Conservation (phyloP, 306 rosid species). For the Mimosa pudica region DNA sequence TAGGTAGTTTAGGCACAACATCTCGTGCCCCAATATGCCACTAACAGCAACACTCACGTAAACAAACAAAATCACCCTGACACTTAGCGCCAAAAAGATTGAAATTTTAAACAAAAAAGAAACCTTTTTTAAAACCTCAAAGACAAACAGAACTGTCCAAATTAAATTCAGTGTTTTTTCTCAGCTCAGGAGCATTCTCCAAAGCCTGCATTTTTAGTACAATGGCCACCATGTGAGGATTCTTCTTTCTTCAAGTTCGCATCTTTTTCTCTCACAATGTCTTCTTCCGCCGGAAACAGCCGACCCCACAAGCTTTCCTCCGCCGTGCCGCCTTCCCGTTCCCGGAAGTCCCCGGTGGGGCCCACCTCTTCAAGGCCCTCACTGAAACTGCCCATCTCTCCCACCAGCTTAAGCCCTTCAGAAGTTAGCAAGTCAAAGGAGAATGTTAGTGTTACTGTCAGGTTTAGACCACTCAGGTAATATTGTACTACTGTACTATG, state of each 20-base stretch:
- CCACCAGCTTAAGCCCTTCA: constrained; percentile 39
- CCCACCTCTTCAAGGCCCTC: constrained; percentile 55
- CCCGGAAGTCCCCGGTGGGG: constrained; percentile 53
- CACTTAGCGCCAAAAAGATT: constrained; percentile 27
- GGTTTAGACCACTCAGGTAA: constrained; percentile 89
- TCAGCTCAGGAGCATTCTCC: constrained; percentile 43
- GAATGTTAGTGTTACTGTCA: constrained; percentile 83
- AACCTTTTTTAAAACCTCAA: constrained; percentile 10
- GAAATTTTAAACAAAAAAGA: constrained; percentile 6
- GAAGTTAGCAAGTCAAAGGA: constrained; percentile 70
- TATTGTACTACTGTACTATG: constrained; percentile 30
- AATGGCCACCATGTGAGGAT: constrained; percentile 52
- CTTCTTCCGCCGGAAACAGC: constrained; percentile 44
- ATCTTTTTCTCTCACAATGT: constrained; percentile 47
- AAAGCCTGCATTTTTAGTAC: constrained; percentile 35
- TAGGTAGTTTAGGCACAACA: not conserved
- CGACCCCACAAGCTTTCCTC: constrained; percentile 63
- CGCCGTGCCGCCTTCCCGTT: constrained; percentile 60
- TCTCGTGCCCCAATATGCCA: constrained; percentile 11
- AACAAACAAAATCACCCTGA: constrained; percentile 25
- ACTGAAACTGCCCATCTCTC: constrained; percentile 48
- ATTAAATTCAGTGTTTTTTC: constrained; percentile 43
- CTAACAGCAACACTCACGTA: constrained; percentile 3
- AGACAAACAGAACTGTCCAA: constrained; percentile 1
- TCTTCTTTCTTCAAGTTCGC: constrained; percentile 12